Percentiles rank a stretch among this genome's conserved stretches.
phyloP scores from a whole-genome alignment of 2,329 filamentous ascomycete species.

The Fusarium paranaense region DNA sequence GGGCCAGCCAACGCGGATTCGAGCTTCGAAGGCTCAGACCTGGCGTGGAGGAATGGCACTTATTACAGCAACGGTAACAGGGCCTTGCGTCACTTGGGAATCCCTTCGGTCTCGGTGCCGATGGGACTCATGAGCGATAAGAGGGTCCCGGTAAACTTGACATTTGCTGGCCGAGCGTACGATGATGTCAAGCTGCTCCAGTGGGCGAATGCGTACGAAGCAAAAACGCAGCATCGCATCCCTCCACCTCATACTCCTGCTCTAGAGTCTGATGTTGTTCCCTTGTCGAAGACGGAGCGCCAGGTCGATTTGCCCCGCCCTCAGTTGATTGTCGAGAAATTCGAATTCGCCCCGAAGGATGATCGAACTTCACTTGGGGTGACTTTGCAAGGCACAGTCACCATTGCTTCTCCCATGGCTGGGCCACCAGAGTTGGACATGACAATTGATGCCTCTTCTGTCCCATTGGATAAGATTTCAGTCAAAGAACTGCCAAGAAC shows the following conservation, averaged over 20 bases:
- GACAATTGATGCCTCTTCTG: neutral
- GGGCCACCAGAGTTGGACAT: neutral
- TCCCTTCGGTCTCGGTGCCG: conserved; percentile 64
- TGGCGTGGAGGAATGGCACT: conserved; percentile 55
- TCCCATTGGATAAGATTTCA: neutral
- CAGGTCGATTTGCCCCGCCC: neutral
- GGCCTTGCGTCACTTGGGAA: conserved; percentile 64
- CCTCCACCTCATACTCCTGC: conserved; percentile 20
- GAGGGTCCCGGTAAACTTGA: conserved; percentile 64
- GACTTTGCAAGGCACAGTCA: neutral
- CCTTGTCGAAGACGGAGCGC: neutral
- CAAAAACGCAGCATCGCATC: neutral
- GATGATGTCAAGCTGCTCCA: conserved; percentile 52
- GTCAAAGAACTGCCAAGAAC: neutral
- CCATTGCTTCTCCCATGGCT: neutral
- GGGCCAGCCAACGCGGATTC: conserved; percentile 60
- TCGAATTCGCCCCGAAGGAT: neutral
- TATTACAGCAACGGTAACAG: conserved; percentile 66
- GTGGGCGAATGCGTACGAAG: conserved; percentile 38
- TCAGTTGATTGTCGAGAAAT: neutral
- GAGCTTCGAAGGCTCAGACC: conserved; percentile 24
- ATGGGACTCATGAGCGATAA: conserved; percentile 62
- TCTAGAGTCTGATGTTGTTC: neutral
- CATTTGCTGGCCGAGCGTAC: conserved; percentile 62
- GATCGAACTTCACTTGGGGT: neutral